A percentile compares a stretch with the other conserved stretches of the same genome.
Evolutionary conservation across 148 eudicot genomes (phyloP).

Genomic region (Heliamphora exappendiculata): DNA sequence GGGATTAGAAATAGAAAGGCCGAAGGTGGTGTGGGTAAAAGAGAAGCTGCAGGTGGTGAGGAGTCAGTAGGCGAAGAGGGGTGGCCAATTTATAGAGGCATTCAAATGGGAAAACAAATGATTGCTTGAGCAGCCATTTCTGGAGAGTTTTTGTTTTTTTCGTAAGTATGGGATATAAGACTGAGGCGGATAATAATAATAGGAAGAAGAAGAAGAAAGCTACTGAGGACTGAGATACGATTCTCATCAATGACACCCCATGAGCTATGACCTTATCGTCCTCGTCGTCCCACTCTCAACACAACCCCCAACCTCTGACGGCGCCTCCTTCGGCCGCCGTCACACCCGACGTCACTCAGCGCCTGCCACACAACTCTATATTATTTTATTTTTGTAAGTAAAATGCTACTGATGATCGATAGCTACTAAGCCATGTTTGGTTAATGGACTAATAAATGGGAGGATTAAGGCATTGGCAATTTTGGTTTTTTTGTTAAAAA

Average conservation of each 20-base stretch:
- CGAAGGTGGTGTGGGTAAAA: neutral
- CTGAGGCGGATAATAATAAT: neutral
- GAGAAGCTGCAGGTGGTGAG: neutral
- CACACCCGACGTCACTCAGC: neutral
- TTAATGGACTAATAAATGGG: no score
- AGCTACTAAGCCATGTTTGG: no score
- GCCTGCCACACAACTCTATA: no score
- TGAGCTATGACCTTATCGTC: neutral
- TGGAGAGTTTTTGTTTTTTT: neutral
- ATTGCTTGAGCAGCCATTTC: conserved; percentile 18
- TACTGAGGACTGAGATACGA: neutral
- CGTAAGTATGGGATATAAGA: neutral
- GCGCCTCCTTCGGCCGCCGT: neutral
- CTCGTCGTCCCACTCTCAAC: neutral
- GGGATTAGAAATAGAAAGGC: neutral
- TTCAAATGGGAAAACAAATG: neutral
- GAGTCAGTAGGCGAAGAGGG: neutral
- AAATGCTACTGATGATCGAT: no score
- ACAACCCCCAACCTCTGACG: conserved; percentile 2
- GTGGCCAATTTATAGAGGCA: conserved; percentile 7
- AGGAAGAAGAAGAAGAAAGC: neutral
- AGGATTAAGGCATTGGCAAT: no score
- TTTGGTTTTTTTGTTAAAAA: no score
- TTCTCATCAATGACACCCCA: neutral
- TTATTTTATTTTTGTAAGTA: no score